Evolutionary conservation across 2,329 filamentous ascomycete genomes (phyloP).

Genomic region (Fusarium napiforme): DNA sequence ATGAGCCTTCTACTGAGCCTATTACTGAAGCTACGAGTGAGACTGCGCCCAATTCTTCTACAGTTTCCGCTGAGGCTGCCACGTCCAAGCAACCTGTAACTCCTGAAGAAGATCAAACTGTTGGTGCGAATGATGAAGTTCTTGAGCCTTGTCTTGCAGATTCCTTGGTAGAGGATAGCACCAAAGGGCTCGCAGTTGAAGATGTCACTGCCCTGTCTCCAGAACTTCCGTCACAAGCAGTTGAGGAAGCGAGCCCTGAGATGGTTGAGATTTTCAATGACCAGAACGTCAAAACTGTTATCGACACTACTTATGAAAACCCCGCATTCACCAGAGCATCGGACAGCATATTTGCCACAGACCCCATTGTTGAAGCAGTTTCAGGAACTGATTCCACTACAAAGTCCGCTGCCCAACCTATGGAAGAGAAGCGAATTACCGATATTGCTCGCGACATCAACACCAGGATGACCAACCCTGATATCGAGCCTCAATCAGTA

Average conservation of each 20-base stretch:
- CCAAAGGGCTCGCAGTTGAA: neutral
- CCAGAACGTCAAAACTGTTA: neutral
- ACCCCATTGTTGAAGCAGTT: neutral
- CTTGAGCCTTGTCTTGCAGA: neutral
- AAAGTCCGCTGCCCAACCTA: neutral
- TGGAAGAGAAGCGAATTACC: neutral
- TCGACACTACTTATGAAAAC: neutral
- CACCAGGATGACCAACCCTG: neutral
- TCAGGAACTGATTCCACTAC: neutral
- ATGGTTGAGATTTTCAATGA: neutral
- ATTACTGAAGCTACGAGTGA: neutral
- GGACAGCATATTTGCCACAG: neutral
- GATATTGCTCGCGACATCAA: neutral
- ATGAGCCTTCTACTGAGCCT: neutral
- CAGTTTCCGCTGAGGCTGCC: neutral
- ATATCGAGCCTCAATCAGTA: slow-evolving; percentile 1
- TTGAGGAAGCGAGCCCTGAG: slow-evolving; percentile 3
- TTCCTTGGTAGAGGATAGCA: neutral
- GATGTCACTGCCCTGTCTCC: neutral
- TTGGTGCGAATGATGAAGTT: neutral
- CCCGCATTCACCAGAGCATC: neutral
- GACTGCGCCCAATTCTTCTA: neutral
- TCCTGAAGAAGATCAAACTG: neutral
- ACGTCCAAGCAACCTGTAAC: slow-evolving; percentile 5
- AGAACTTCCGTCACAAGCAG: neutral